phyloP scores from a whole-genome alignment of 2,329 filamentous ascomycete genomes.

The Eurotiales sp. region DNA sequence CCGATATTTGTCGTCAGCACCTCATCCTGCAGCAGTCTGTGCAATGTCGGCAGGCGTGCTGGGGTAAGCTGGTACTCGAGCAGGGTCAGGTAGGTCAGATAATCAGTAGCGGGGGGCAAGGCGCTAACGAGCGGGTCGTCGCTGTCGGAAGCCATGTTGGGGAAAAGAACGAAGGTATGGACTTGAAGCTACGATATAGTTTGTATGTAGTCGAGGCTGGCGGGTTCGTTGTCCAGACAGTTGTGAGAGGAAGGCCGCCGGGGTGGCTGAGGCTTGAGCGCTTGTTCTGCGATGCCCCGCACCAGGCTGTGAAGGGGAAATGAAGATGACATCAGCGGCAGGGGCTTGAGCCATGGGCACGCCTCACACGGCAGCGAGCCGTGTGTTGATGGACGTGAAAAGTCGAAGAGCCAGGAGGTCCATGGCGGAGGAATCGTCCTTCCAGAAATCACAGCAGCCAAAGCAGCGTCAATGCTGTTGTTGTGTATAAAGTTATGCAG shows the following conservation, averaged over 20 bases:
- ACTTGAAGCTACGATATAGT: too few species aligned
- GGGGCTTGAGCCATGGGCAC: neutral
- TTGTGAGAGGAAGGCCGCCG: neutral
- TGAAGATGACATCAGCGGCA: conserved; percentile 15
- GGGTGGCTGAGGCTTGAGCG: neutral
- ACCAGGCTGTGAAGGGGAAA: neutral
- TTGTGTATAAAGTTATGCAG: too few species aligned
- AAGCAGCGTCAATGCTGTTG: neutral
- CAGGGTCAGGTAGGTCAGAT: conserved; percentile 63
- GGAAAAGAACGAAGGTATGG: too few species aligned
- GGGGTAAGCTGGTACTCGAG: conserved; percentile 61
- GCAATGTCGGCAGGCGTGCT: conserved; percentile 55
- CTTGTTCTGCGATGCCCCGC: conserved; percentile 1
- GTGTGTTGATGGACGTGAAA: too few species aligned
- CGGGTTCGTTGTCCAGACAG: neutral
- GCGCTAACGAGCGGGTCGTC: conserved; percentile 54
- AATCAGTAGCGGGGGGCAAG: conserved; percentile 59
- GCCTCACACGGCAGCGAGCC: neutral
- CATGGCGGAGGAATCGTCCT: too few species aligned
- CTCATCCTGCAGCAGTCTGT: conserved; percentile 58
- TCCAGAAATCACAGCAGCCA: too few species aligned
- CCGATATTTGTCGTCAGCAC: conserved; percentile 61
- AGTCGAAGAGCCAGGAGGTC: too few species aligned
- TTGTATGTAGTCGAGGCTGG: too few species aligned
- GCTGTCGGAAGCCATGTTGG: conserved; percentile 28